Base-by-base conservation (phyloP, 441 rosid genomes). In the Populus hybrid region DNA sequence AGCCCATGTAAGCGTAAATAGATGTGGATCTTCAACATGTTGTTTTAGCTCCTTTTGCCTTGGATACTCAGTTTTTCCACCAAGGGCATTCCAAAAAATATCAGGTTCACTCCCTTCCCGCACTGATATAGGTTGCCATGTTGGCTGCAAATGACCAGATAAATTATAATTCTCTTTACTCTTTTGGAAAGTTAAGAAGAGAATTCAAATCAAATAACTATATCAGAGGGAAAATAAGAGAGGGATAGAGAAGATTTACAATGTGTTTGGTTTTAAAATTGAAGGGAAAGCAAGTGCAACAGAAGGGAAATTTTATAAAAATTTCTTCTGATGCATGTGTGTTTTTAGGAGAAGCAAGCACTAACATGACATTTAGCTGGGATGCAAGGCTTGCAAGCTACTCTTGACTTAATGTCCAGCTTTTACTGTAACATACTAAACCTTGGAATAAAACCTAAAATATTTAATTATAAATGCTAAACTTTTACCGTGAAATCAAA, bases 31-130 rank as follows among this genome's bases (percentile, higher is more conserved):
- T 82, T 89, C 92, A 76, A 75, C 76, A 21, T 79, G 81, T 69
- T 85, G 84, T 71, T 76, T 88, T 26, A 85, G 80, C 83, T 81
- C 82, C 81, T 92, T 92, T 81, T 90, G 93, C 81, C 84, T 90
- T 30, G 87, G 79, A 86, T 95, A 87, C 78, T 95, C 99, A n/a
- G 87, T 38, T 87, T 88, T 95, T 81, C 96, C 99, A 69, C 96
- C 98, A 79, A 95, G 88, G 69, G 87, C 83, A 80, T 88, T 86
- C 99, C 99, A 95, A 83, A 95, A 95, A 69, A 63, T 84, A 75
- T 93, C 99, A 23, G 97, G 87, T 86, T 95, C 99, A 66, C 90
- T 89, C 76, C 95, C 98, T 86, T 95, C 99, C 84, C 92, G 89
- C 81, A 90, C 85, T 75, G 96, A 88, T 83, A 85, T 82, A 64